phyloP scores from a whole-genome alignment of 179 eudicot genomes.

The Nepenthes alata region DNA sequence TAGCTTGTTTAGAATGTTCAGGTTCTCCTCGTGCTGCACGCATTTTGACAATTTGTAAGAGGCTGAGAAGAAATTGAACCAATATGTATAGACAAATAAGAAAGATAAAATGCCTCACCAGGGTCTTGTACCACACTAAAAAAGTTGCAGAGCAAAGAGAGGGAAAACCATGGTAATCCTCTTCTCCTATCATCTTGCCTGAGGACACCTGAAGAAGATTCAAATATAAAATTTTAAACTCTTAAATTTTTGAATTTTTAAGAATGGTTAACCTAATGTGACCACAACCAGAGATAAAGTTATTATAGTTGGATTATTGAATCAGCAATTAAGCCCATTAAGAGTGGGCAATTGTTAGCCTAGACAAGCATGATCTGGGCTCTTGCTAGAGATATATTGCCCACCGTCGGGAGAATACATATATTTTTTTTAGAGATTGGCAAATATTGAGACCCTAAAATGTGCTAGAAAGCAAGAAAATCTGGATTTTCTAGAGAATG shows the following conservation, averaged over 20 bases:
- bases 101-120: constrained; percentile 24
- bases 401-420: no score
- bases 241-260: neutral
- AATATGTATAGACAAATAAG: constrained; percentile 1
- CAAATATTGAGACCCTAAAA: no score
- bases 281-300: no score
- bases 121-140: constrained; percentile 34
- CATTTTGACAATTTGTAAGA: constrained; percentile 2
- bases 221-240: neutral
- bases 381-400: no score
- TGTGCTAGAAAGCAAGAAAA: no score
- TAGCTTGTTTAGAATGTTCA: constrained; percentile 31
- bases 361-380: no score
- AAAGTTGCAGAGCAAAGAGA: constrained; percentile 39
- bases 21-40: constrained; percentile 51
- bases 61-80: neutral
- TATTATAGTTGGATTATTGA: no score
- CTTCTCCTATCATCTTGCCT: constrained; percentile 13
- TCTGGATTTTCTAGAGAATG: no score
- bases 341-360: no score
- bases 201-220: constrained; percentile 20
- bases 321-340: no score
- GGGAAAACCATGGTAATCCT: constrained; percentile 28
- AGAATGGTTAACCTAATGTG: no score
- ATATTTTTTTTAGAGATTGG: no score